phyloP scores from a whole-genome alignment of 257 asterid species.

The Solanum tarijense region DNA sequence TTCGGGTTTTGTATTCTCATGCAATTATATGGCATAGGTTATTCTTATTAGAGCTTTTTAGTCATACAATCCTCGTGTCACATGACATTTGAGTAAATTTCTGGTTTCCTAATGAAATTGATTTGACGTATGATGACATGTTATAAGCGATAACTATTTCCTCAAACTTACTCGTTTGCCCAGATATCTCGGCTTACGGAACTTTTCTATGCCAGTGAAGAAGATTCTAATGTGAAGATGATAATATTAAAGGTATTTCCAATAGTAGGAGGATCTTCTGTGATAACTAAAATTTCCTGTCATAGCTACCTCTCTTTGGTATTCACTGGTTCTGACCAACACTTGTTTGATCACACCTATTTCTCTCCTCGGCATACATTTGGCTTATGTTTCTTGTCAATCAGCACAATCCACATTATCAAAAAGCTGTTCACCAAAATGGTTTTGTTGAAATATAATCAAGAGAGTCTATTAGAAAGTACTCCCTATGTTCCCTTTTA shows the following conservation, averaged over 20 bases:
- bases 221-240: conserved; percentile 53
- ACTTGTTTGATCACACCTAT: background rate
- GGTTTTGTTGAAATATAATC: too few species aligned
- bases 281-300: too few species aligned
- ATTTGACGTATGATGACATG: background rate
- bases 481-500: too few species aligned
- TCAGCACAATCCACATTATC: background rate
- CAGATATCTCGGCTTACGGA: conserved; percentile 63
- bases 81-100: too few species aligned
- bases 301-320: background rate
- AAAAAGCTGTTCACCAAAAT: too few species aligned
- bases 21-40: background rate
- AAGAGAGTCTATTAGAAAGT: background rate
- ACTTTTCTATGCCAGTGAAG: conserved; percentile 38
- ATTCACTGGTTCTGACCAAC: background rate
- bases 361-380: background rate
- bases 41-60: too few species aligned
- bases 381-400: background rate
- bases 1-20: background rate
- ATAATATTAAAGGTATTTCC: conserved; percentile 60
- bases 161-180: conserved; percentile 5
- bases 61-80: too few species aligned
- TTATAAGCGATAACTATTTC: background rate
- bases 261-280: background rate
- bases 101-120: too few species aligned